Evolutionary conservation across 2,329 filamentous ascomycete genomes (phyloP), one percentile per base, ranked within the genome.

Genomic region (Colletotrichum sidae): DNA sequence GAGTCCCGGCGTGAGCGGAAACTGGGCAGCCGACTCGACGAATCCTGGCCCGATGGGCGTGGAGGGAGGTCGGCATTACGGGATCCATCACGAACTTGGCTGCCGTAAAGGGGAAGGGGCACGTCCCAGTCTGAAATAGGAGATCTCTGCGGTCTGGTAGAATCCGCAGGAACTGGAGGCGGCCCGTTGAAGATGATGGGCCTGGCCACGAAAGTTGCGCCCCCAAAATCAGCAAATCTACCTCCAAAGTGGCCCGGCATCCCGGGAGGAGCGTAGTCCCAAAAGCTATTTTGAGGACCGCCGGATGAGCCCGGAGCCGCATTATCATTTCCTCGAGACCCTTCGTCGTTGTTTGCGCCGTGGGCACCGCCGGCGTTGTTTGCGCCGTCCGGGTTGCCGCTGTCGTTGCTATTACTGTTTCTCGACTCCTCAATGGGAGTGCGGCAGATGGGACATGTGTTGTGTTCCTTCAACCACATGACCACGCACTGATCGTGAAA

Each of bases 361-460:
- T 42, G 55, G 53, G 10, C 55, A 58, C 56, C 52, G 41, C 17
- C 39, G 44, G 39, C 45, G 46, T 42, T 65, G 47, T 33, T 69
- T 47, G 60, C 41, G 2, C 41, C 54, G 45, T 35, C 35, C 8
- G 45, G 68, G 38, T 52, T 67, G 34, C 37, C 8, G 42, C 45
- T 68, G 46, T 63, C 71, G 47, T 42, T 61, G 47, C 59, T 13
- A 35, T 67, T 15, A 44, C 57, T 71, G 55, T 59, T 72, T 71
- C 70, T 63, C 53, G 71, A 66, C 71, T 76, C 78, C 69, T 86
- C 84, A 44, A 88, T 84, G 3, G 86, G 75, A 13, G 86, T 86
- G 44, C 92, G 86, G 73, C 92, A 95, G 57, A 94, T 90, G 1
- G 95, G 95, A 72, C 95, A 98, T 0, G 94, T 97, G 72, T 97